Percentiles rank a stretch among this genome's conserved stretches.
phyloP scores from a whole-genome alignment of 139 green algal species.

The Tetraselmis chui region DNA sequence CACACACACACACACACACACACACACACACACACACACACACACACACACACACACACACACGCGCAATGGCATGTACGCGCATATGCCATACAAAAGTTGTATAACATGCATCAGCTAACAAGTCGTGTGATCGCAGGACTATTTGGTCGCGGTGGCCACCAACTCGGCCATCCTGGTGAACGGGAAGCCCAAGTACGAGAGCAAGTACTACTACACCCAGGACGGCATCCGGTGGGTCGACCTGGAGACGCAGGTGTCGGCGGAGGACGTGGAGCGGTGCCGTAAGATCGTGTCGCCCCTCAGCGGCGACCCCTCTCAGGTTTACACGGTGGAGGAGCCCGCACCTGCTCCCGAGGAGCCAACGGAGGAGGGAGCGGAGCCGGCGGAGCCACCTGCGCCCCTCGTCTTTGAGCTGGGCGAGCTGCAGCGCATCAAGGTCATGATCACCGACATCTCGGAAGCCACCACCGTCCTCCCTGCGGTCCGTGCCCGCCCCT shows the following conservation, averaged over 20 bases:
- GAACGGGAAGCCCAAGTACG: constrained; percentile 25
- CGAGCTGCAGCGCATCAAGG: constrained; percentile 33
- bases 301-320: constrained; percentile 32
- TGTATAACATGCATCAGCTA: too few relatives aligned
- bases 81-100: too few relatives aligned
- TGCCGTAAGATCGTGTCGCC: constrained; percentile 22
- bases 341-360: constrained; percentile 1
- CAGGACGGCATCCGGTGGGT: constrained; percentile 55
- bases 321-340: constrained; percentile 32
- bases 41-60: too few relatives aligned
- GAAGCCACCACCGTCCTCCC: constrained; percentile 20
- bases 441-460: constrained; percentile 27
- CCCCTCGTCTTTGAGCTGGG: constrained; percentile 12
- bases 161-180: constrained; percentile 27
- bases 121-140: too few relatives aligned
- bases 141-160: constrained; percentile 65
- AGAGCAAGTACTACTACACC: constrained; percentile 60
- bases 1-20: too few relatives aligned
- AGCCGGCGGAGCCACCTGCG: constrained; percentile 9
- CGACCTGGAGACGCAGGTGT: constrained; percentile 54
- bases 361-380: constrained; percentile 6
- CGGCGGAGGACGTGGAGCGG: constrained; percentile 28
- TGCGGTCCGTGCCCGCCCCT: constrained; percentile 2
- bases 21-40: too few relatives aligned
- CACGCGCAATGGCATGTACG: too few relatives aligned